A percentile compares a stretch with the other conserved stretches of the same genome.
These are phyloP conservation scores for Xerocomus spinulosus DNA, from an alignment of 768 basidiomycete genomes.

Conservation along the genomic window DNA sequence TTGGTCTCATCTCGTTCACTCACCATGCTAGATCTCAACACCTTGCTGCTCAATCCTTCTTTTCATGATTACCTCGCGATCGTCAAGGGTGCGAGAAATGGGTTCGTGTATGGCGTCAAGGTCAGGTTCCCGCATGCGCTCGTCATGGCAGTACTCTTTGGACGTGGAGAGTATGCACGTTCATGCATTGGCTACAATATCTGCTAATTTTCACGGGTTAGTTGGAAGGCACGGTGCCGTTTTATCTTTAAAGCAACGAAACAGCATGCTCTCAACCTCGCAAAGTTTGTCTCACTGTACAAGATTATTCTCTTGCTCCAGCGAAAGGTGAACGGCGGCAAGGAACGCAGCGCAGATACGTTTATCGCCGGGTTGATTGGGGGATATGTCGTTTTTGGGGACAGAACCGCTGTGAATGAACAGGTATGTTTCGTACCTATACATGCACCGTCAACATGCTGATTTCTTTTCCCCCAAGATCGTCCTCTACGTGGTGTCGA, in stretches of 20 bases:
- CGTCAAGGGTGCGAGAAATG: slow-evolving; percentile 90
- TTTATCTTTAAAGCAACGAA: slow-evolving; percentile 81
- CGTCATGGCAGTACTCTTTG: slow-evolving; percentile 93
- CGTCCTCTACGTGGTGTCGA: slow-evolving; percentile 92
- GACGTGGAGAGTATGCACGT: slow-evolving; percentile 75
- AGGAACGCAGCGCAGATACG: slow-evolving; percentile 75
- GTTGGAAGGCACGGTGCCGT: slow-evolving; percentile 64
- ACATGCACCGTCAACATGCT: slow-evolving; percentile 8
- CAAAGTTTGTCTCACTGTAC: slow-evolving; percentile 92
- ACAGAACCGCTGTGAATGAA: slow-evolving; percentile 84
- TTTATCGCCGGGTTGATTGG: slow-evolving; percentile 92
- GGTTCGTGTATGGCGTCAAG: slow-evolving; percentile 86
- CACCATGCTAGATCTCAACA: slow-evolving; percentile 24
- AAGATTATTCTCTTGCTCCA: slow-evolving; percentile 83
- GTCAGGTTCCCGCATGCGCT: slow-evolving; percentile 94
- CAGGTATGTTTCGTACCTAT: slow-evolving; percentile 54
- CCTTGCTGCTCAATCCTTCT: slow-evolving; percentile 50
- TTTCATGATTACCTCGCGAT: slow-evolving; percentile 91
- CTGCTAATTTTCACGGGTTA: slow-evolving; percentile 29
- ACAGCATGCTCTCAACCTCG: slow-evolving; percentile 87
- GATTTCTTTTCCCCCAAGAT: slow-evolving; percentile 50
- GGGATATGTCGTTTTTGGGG: slow-evolving; percentile 85
- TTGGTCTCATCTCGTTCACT: not conserved
- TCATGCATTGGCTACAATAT: not conserved
- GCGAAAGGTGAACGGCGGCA: slow-evolving; percentile 74